A percentile compares a stretch with the other conserved stretches of the same genome.
These are phyloP conservation scores for Beauveria varroae DNA, from an alignment of 2,329 filamentous ascomycete species.

Conservation along the genomic window DNA sequence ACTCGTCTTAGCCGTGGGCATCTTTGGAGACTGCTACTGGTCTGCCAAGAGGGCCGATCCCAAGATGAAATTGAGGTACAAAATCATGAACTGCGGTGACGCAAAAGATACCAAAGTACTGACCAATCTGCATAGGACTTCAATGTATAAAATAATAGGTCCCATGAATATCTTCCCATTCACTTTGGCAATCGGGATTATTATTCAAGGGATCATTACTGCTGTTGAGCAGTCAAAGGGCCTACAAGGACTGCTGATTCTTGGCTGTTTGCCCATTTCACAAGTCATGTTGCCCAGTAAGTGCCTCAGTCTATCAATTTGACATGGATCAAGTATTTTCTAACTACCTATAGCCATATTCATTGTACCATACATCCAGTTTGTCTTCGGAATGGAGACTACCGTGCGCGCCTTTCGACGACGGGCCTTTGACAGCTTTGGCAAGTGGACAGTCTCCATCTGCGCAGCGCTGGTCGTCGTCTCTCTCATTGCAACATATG, in stretches of 20 bases:
- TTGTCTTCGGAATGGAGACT: slow-evolving; percentile 58
- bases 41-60: slow-evolving; percentile 33
- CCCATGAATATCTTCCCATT: slow-evolving; percentile 47
- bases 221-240: slow-evolving; percentile 49
- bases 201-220: slow-evolving; percentile 51
- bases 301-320: slow-evolving; percentile 11
- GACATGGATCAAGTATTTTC: not conserved
- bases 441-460: slow-evolving; percentile 52
- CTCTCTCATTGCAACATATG: slow-evolving; percentile 47
- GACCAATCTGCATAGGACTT: slow-evolving; percentile 21
- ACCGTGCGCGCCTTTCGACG: slow-evolving; percentile 46
- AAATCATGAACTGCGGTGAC: not conserved
- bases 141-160: slow-evolving; percentile 36
- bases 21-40: slow-evolving; percentile 49
- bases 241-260: slow-evolving; percentile 40
- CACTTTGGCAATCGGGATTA: slow-evolving; percentile 48
- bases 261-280: slow-evolving; percentile 46
- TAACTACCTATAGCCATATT: slow-evolving; percentile 46
- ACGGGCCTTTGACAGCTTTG: slow-evolving; percentile 49
- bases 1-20: slow-evolving; percentile 46
- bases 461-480: slow-evolving; percentile 46
- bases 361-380: slow-evolving; percentile 56
- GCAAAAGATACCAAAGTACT: not conserved
- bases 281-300: slow-evolving; percentile 54
- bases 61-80: slow-evolving; percentile 36